Percentiles rank a stretch among this genome's conserved stretches.
Conservation (phyloP, 139 green algal species). For the Chlamydomonas schloesseri region DNA sequence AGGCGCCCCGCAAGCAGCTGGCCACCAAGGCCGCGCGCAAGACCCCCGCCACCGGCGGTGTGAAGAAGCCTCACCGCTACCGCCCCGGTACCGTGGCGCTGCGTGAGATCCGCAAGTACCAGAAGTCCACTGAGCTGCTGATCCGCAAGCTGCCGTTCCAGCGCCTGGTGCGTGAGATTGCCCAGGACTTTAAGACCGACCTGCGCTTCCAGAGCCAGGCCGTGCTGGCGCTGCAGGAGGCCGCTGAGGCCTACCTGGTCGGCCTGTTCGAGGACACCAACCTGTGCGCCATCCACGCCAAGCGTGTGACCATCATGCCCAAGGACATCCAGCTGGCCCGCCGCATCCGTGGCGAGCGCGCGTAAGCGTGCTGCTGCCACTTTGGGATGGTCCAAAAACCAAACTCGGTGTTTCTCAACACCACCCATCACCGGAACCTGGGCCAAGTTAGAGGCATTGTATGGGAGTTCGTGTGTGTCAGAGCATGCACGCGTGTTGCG, state of each 20-base stretch:
- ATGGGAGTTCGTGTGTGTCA: no score
- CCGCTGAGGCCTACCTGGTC: constrained; percentile 97
- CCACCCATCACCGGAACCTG: no score
- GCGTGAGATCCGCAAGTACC: constrained; percentile 95
- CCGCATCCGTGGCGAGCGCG: constrained; percentile 37
- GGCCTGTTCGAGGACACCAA: constrained; percentile 97
- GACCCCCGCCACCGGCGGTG: constrained; percentile 87
- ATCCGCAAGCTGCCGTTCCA: constrained; percentile 98
- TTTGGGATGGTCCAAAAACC: no score
- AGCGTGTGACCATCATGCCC: constrained; percentile 95
- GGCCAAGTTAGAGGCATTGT: no score
- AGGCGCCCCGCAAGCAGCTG: constrained; percentile 95
- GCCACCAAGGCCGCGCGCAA: constrained; percentile 94
- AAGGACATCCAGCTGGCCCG: constrained; percentile 96
- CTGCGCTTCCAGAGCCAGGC: constrained; percentile 97
- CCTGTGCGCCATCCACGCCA: constrained; percentile 90
- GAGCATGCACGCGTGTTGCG: no score
- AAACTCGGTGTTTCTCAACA: no score
- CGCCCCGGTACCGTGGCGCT: constrained; percentile 91
- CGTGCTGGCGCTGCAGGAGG: constrained; percentile 96
- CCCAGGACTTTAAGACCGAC: constrained; percentile 98
- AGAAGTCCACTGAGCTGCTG: constrained; percentile 95
- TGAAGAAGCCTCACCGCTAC: constrained; percentile 95
- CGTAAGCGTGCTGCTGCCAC: no score
- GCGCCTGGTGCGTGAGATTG: constrained; percentile 97